Evolutionary conservation across 768 basidiomycete species (phyloP), one percentile per base, ranked within the genome.

Genomic region (Leccinellum rugosiceps): DNA sequence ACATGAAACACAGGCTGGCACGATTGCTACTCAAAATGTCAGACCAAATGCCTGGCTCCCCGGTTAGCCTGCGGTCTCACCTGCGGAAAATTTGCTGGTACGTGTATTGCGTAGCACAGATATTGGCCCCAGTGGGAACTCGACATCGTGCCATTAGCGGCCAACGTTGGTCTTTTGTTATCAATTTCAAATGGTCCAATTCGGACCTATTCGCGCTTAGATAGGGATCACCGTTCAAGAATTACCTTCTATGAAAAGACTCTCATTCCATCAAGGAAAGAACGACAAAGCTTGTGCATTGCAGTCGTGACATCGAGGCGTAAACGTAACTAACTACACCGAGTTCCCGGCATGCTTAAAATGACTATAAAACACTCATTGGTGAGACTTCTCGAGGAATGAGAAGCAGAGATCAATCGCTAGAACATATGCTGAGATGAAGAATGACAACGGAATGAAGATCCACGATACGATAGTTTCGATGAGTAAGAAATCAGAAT

Each of bases 291-390:
- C 30, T 21, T 7, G 34, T 59, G 19, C 15, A 67, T 68, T 68
- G 50, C 19, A 21, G 52, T 60, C 68, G 51, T 68, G 47, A n/a
- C 67, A 58, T 68, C 56, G 52, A 52, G n/a, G 25, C 32, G 56
- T 68, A n/a, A n/a, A n/a, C 67, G 53, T 68, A 28, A 69, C 60
- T 53, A 69, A 59, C 59, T 69, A 65, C 58, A 46, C 63, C 34
- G 43, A 41, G 55, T 52, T 55, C 32, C 19, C 47, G 10, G 51
- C 26, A 48, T 48, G 47, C 35, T 52, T 51, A 54, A 52, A 31
- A 41, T 47, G 56, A 60, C 55, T 58, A 62, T 68, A 55, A 65
- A 56, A 68, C 67, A 66, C 35, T 56, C 57, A 46, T 38, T 26
- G n/a, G 14, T 26, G 46, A 57, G 32, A 52, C 46, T 57, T 23